Conservation (phyloP, 352 stramenopile genomes). For the Phytophthora brassicae region DNA sequence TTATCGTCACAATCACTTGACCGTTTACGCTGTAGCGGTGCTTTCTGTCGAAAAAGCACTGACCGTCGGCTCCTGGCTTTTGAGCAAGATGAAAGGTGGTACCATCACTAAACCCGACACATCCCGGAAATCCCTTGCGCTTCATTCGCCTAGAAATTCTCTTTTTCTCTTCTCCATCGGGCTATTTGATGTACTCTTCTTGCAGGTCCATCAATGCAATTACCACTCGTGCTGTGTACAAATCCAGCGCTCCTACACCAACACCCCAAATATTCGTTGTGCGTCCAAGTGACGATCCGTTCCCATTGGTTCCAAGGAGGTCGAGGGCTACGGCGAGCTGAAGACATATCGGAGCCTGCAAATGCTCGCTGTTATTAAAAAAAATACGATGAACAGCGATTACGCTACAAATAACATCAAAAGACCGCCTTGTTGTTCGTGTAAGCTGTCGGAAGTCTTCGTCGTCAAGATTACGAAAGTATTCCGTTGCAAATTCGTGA, state of each 20-base stretch:
- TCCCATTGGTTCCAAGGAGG: not conserved
- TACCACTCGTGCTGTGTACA: not conserved
- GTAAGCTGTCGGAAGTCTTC: too few relatives aligned
- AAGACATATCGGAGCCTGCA: too few relatives aligned
- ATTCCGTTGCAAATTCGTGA: too few relatives aligned
- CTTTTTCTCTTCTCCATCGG: not conserved
- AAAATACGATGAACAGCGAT: too few relatives aligned
- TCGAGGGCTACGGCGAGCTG: not conserved
- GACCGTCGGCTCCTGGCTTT: constrained; percentile 14
- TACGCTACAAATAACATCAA: too few relatives aligned
- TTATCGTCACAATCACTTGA: constrained; percentile 15
- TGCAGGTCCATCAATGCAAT: not conserved
- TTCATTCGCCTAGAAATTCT: not conserved
- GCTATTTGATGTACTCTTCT: not conserved
- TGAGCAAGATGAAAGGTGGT: constrained; percentile 15
- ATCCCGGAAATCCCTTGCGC: not conserved
- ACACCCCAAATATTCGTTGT: not conserved
- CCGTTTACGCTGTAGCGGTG: constrained; percentile 20
- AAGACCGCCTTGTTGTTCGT: too few relatives aligned
- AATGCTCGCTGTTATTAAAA: not conserved
- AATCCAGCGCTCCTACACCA: not conserved
- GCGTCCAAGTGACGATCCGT: not conserved
- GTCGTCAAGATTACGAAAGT: too few relatives aligned
- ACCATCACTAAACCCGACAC: constrained; percentile 21
- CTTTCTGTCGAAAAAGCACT: constrained; percentile 20